Evolutionary conservation across 257 asterid genomes (phyloP).

Genomic region (Echium plantagineum): DNA sequence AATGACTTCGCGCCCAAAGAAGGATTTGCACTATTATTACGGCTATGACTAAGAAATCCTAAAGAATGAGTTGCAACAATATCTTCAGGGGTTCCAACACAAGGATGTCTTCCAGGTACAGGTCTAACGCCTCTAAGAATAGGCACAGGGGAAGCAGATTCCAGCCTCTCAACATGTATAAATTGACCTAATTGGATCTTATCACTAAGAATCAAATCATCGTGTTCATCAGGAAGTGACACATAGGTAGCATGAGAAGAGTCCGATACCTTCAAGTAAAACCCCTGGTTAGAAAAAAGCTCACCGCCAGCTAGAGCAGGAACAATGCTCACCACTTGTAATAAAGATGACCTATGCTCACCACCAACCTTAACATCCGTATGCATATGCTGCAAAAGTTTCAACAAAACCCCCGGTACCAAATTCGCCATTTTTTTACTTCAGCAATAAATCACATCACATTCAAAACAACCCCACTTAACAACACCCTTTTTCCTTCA

Average conservation of each 20-base stretch:
- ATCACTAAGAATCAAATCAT: constrained; percentile 85
- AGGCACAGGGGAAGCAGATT: constrained; percentile 92
- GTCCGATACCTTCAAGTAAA: constrained; percentile 94
- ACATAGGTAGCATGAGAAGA: constrained; percentile 97
- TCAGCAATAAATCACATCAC: neutral
- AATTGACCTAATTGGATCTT: constrained; percentile 95
- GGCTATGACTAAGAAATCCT: constrained; percentile 61
- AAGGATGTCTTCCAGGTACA: constrained; percentile 88
- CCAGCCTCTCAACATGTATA: constrained; percentile 84
- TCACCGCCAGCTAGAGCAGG: constrained; percentile 97
- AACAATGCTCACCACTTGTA: constrained; percentile 92
- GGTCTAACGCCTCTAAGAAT: constrained; percentile 77
- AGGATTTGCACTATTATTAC: constrained; percentile 32
- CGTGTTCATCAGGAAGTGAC: constrained; percentile 84
- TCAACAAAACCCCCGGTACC: constrained; percentile 84
- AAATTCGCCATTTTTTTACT: constrained; percentile 59
- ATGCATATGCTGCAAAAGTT: constrained; percentile 96
- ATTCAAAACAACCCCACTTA: neutral
- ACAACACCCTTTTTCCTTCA: neutral
- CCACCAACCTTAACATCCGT: constrained; percentile 94
- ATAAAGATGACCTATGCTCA: constrained; percentile 82
- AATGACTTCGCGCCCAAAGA: constrained; percentile 31
- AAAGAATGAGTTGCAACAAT: constrained; percentile 79
- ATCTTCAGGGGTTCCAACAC: constrained; percentile 93
- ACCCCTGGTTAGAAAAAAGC: constrained; percentile 88